A percentile compares a stretch with the other conserved stretches of the same genome.
Evolutionary conservation across 495 filamentous ascomycete species (phyloP).

Genomic region (Penicillium egyptiacum): DNA sequence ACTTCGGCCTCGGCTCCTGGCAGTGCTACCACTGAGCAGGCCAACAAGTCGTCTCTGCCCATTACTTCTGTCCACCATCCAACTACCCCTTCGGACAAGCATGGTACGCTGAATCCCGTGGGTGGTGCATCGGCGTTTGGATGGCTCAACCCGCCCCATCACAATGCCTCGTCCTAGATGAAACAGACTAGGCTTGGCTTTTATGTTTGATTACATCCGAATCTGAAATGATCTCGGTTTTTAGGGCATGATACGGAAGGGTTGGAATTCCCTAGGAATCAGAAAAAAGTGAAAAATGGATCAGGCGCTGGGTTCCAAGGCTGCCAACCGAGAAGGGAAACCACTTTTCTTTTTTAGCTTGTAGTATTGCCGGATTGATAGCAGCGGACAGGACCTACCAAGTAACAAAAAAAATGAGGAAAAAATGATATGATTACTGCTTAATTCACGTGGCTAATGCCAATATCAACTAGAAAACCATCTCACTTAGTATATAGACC

Average conservation of each 20-base stretch:
- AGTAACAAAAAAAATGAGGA: neutral
- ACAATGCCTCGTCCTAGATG: slow-evolving; percentile 27
- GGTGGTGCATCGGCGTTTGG: slow-evolving; percentile 93
- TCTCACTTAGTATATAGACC: neutral
- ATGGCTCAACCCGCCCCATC: slow-evolving; percentile 66
- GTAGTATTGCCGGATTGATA: neutral
- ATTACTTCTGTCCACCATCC: slow-evolving; percentile 21
- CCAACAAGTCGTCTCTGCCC: slow-evolving; percentile 18
- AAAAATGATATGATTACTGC: neutral
- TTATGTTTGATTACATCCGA: slow-evolving; percentile 6
- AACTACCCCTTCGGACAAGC: slow-evolving; percentile 29
- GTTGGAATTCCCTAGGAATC: neutral
- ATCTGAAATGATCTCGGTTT: slow-evolving; percentile 6
- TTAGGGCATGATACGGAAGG: neutral
- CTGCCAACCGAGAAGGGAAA: neutral
- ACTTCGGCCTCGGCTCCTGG: slow-evolving; percentile 30
- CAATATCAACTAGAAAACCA: neutral
- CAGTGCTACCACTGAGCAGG: slow-evolving; percentile 29
- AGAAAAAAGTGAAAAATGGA: neutral
- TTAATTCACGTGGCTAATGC: neutral
- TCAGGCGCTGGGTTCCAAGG: neutral
- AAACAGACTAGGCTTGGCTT: slow-evolving; percentile 26
- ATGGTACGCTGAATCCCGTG: slow-evolving; percentile 66
- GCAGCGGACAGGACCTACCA: neutral
- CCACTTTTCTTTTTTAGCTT: neutral